Conservation (phyloP, 2,329 filamentous ascomycete genomes). For the Helotiales sp. region DNA sequence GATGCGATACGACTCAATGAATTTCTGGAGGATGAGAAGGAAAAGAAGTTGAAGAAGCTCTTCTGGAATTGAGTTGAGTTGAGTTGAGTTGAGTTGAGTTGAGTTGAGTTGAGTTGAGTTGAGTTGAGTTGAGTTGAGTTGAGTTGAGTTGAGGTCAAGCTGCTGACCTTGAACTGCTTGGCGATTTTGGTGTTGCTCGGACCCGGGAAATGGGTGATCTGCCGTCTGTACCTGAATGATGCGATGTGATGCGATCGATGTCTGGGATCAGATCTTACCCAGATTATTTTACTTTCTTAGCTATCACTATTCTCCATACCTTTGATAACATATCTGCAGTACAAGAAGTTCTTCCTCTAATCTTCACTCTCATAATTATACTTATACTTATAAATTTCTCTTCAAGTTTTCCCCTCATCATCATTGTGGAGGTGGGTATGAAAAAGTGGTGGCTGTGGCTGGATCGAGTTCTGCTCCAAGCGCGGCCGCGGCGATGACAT, state of each 20-base stretch:
- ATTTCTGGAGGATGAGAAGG: conserved; percentile 31
- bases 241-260: background rate
- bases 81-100: background rate
- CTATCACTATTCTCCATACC: background rate
- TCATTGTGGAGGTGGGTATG: background rate
- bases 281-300: background rate
- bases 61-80: conserved; percentile 9
- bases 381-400: no score
- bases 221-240: conserved; percentile 10
- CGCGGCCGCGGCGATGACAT: conserved; percentile 21
- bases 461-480: conserved; percentile 2
- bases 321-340: background rate
- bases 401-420: background rate
- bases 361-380: background rate
- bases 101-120: background rate
- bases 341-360: background rate
- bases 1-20: conserved; percentile 32
- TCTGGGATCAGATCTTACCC: background rate
- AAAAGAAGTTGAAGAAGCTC: conserved; percentile 31
- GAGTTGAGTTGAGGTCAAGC: background rate
- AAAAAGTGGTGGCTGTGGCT: conserved; percentile 4
- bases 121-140: background rate
- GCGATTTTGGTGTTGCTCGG: conserved; percentile 4
- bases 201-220: conserved; percentile 3
- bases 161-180: background rate